Conservation (phyloP, 345 rosid species). For the Pugionium cornutum region DNA sequence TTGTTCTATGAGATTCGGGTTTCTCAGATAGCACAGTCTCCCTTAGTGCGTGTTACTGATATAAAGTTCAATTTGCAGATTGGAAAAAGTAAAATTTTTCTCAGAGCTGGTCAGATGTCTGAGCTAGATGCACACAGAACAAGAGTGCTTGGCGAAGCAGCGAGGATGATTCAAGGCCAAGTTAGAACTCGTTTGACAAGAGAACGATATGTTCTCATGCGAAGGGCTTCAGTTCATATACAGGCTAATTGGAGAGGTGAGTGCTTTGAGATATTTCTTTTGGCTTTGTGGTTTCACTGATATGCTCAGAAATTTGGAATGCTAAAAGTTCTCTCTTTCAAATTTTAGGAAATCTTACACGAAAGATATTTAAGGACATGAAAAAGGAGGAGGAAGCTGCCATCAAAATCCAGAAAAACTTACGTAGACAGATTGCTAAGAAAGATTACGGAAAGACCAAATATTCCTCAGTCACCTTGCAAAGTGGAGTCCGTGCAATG, state of each 20-base stretch:
- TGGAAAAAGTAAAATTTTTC: neutral
- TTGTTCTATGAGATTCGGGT: conserved; percentile 21
- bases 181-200: conserved; percentile 47
- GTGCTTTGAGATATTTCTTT: conserved; percentile 13
- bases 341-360: conserved; percentile 55
- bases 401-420: conserved; percentile 65
- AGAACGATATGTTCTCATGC: conserved; percentile 47
- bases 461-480: conserved; percentile 62
- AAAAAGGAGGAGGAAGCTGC: conserved; percentile 59
- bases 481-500: conserved; percentile 58
- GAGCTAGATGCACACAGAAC: neutral
- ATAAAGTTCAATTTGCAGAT: neutral
- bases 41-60: neutral
- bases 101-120: neutral
- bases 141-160: neutral
- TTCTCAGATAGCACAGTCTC: conserved; percentile 18
- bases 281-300: conserved; percentile 12
- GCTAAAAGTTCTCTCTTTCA: conserved; percentile 20
- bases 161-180: neutral
- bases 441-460: conserved; percentile 45
- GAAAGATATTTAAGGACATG: conserved; percentile 43
- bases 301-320: conserved; percentile 8
- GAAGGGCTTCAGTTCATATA: conserved; percentile 56
- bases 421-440: conserved; percentile 60
- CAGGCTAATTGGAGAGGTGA: conserved; percentile 88